Base-by-base conservation (phyloP, 441 rosid species). In the Arabidopsis hybrid region DNA sequence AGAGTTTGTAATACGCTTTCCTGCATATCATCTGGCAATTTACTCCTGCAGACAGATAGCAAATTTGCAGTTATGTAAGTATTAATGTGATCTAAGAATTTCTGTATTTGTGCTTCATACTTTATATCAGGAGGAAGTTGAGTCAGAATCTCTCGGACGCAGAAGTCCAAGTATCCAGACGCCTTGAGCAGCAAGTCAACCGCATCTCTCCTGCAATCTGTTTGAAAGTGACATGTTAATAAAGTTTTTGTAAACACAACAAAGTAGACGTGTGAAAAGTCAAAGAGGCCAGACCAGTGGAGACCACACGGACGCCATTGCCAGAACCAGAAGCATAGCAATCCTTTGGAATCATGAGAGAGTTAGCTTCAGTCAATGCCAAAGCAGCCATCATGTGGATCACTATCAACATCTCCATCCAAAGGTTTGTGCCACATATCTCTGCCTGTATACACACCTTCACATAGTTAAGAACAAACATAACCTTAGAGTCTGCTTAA, bases 131-230 rank as follows among this genome's bases (percentile, higher is more conserved):
- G 81, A 5, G 95, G 87, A 61, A 95, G 73, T 60, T 57, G 82
- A 76, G 67, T n/a, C 5, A 84, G 69, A 57, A 92, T 70, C 74
- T 85, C 85, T 50, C 79, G 82, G 75, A 84, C 72, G 75, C 93
- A 89, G 77, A 87, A 89, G 56, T 92, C 92, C 75, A 89, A 74
- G 88, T 86, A 91, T 31, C 99, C 98, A 2, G 98, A 86, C 13
- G 93, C 97, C 85, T 91, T 92, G 9, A 95, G 89, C 67, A 91
- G 85, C 79, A 89, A 82, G 83, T 91, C 90, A 49, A 95, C 89
- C 45, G 96, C 88, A 4, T 89, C 89, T 81, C 95, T 85, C 85
- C 86, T 89, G 77, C 89, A 85, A 71, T 87, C 96, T 91, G 80
- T 26, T 34, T 39, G 7, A 73, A 73, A 26, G 53, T 40, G 49